phyloP scores from a whole-genome alignment of 306 rosid species.

The Ziziphus jujuba region DNA sequence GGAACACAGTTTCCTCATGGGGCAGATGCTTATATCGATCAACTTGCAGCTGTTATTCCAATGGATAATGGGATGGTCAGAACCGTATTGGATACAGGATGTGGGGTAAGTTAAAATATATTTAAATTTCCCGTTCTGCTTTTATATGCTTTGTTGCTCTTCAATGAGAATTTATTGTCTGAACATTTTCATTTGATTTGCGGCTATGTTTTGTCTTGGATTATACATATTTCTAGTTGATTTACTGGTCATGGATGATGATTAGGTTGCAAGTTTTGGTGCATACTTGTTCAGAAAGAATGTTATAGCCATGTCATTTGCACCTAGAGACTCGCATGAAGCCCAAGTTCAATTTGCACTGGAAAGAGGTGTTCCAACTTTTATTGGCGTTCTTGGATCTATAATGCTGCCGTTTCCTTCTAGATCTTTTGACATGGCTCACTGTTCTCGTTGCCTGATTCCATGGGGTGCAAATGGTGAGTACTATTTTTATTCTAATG shows the following conservation, averaged over 20 bases:
- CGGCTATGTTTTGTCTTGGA: background rate
- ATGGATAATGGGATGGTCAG: conserved; percentile 68
- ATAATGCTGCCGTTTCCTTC: conserved; percentile 79
- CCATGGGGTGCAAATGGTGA: conserved; percentile 78
- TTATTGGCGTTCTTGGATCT: conserved; percentile 82
- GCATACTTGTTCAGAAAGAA: conserved; percentile 74
- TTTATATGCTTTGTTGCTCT: conserved; percentile 13
- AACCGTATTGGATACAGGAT: conserved; percentile 80
- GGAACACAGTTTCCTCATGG: conserved; percentile 88
- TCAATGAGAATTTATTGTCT: background rate
- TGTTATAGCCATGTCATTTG: conserved; percentile 70
- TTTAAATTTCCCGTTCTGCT: conserved; percentile 7
- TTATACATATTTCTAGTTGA: conserved; percentile 17
- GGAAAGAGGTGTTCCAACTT: conserved; percentile 92
- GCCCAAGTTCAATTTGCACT: conserved; percentile 91
- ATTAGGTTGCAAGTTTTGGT: conserved; percentile 84
- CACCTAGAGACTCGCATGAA: conserved; percentile 89
- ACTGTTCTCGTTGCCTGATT: conserved; percentile 86
- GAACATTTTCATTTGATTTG: background rate
- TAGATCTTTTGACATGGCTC: conserved; percentile 86
- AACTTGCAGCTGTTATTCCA: conserved; percentile 75
- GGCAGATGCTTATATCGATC: conserved; percentile 75
- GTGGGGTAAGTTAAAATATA: conserved; percentile 61
- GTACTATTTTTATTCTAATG: conserved; percentile 10
- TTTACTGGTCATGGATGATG: conserved; percentile 26